These are phyloP conservation scores for Phanerochaete carnosa DNA, from an alignment of 768 basidiomycete species.

Conservation along the genomic window DNA sequence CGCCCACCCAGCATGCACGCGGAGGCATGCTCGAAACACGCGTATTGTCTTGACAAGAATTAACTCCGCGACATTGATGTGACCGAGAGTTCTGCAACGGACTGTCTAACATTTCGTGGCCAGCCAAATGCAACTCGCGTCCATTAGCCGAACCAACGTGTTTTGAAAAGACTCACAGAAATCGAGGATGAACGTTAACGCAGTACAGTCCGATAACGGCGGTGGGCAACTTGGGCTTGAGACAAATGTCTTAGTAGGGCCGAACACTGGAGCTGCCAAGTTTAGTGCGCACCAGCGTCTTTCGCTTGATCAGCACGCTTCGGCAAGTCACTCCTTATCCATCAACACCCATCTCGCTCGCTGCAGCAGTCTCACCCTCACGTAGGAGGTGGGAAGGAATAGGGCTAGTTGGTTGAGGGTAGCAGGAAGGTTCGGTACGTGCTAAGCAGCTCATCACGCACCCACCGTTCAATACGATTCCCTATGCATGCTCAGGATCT, in stretches of 20 bases:
- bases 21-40: not conserved
- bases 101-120: no score
- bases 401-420: slow-evolving; percentile 72
- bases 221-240: not conserved
- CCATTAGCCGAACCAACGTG: not conserved
- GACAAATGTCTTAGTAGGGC: not conserved
- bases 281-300: not conserved
- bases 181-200: no score
- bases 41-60: not conserved
- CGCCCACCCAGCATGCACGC: not conserved
- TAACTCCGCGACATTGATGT: not conserved
- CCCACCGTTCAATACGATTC: not conserved
- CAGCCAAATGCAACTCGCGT: not conserved
- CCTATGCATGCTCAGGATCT: slow-evolving; percentile 19
- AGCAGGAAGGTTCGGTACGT: slow-evolving; percentile 53
- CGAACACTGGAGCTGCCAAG: not conserved
- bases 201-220: no score
- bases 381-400: slow-evolving; percentile 54
- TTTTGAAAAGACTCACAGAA: no score
- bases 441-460: not conserved
- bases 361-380: slow-evolving; percentile 51
- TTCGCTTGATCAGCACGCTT: slow-evolving; percentile 10
- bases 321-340: slow-evolving; percentile 16
- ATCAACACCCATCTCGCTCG: slow-evolving; percentile 27
- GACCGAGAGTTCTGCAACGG: no score